A percentile compares a stretch with the other conserved stretches of the same genome.
These are phyloP conservation scores for Saitoella complicata DNA, from an alignment of 805 yeast species.

Conservation along the genomic window DNA sequence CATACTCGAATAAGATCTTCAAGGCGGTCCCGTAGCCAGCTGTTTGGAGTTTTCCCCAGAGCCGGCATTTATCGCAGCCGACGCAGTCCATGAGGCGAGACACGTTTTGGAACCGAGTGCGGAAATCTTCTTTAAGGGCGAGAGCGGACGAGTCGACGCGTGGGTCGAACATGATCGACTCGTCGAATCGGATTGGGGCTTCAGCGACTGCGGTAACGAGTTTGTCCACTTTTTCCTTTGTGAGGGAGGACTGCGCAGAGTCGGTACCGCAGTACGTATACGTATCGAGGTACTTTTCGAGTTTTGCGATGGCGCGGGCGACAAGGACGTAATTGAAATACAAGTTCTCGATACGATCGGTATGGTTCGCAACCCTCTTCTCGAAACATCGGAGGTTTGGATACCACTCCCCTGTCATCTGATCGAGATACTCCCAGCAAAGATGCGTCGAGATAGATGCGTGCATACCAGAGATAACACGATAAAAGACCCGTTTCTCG, in stretches of 20 bases:
- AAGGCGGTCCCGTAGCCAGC: conserved; percentile 96
- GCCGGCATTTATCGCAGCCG: conserved; percentile 91
- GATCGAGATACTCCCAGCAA: conserved; percentile 63
- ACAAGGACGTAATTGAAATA: conserved; percentile 87
- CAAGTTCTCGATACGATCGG: conserved; percentile 76
- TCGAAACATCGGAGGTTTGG: conserved; percentile 72
- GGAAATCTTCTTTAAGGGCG: conserved; percentile 62
- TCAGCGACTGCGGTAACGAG: conserved; percentile 6
- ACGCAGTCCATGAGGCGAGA: conserved; percentile 95
- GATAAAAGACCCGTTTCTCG: conserved; percentile 78
- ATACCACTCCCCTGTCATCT: conserved; percentile 60
- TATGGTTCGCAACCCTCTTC: conserved; percentile 77
- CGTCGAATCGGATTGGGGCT: conserved; percentile 29
- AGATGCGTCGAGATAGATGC: conserved; percentile 89
- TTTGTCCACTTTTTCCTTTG: not conserved
- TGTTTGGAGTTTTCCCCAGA: conserved; percentile 97
- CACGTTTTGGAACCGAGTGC: conserved; percentile 72
- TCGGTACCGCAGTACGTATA: conserved; percentile 33
- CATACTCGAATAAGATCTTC: conserved; percentile 63
- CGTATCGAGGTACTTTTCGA: conserved; percentile 35
- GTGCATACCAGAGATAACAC: conserved; percentile 83
- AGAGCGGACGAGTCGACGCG: not conserved
- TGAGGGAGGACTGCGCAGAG: conserved; percentile 6
- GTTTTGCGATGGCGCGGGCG: conserved; percentile 61
- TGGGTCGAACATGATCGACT: conserved; percentile 29